These are phyloP conservation scores for Phialocephala sp. DNA, from an alignment of 2,329 filamentous ascomycete genomes.

Conservation along the genomic window DNA sequence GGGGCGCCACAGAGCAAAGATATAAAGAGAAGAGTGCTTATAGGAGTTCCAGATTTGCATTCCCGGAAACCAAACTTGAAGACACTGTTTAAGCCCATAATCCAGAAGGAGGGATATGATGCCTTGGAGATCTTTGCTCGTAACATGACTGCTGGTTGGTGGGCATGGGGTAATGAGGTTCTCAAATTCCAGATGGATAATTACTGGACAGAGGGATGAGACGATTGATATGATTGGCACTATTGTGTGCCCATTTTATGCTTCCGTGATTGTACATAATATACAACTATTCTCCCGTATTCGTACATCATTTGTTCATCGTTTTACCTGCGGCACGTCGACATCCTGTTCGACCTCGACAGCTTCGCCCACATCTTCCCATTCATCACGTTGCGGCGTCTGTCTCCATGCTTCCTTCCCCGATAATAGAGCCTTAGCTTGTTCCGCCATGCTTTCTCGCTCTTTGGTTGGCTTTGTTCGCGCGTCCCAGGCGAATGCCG, in stretches of 20 bases:
- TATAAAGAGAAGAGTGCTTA: constrained; percentile 61
- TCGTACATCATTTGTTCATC: constrained; percentile 11
- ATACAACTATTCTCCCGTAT: constrained; percentile 26
- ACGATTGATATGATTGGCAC: constrained; percentile 20
- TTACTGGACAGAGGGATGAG: constrained; percentile 45
- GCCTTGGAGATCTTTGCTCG: constrained; percentile 81
- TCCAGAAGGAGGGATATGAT: constrained; percentile 53
- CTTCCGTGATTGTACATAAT: constrained; percentile 33
- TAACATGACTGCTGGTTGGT: constrained; percentile 77
- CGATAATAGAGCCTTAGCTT: constrained; percentile 67
- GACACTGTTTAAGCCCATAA: constrained; percentile 59
- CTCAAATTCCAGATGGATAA: constrained; percentile 69
- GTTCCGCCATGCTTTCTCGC: constrained; percentile 55
- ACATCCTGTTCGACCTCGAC: constrained; percentile 42
- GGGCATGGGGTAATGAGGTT: constrained; percentile 78
- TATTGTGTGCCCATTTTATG: constrained; percentile 7
- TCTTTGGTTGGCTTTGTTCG: constrained; percentile 44
- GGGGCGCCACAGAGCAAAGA: neutral
- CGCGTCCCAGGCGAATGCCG: constrained; percentile 39
- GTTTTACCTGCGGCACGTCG: constrained; percentile 19
- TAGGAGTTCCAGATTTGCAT: constrained; percentile 77
- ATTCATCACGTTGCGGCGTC: constrained; percentile 43
- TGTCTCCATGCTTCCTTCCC: constrained; percentile 65
- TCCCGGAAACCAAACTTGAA: constrained; percentile 79
- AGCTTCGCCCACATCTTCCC: constrained; percentile 47